Evolutionary conservation across 1,284 basidiomycete genomes (phyloP).

Genomic region (Mycosarcoma mackinlayi): DNA sequence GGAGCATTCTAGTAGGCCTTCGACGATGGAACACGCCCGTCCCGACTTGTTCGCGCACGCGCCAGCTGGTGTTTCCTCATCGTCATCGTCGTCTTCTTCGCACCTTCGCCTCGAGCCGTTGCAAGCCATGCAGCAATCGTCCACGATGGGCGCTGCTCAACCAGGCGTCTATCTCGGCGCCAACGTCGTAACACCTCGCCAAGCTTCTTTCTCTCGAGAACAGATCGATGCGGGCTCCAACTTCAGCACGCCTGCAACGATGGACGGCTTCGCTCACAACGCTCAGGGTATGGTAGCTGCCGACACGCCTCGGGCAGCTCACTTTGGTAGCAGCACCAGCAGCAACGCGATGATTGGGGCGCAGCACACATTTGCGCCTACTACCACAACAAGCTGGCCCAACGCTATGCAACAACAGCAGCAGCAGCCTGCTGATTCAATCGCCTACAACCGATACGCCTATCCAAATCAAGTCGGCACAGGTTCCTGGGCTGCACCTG

Average conservation of each 20-base stretch:
- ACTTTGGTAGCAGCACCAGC: constrained; percentile 16
- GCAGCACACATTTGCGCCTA: constrained; percentile 17
- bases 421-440: constrained; percentile 15
- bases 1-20: constrained; percentile 24
- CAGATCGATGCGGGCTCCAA: constrained; percentile 21
- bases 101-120: constrained; percentile 26
- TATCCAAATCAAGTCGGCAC: constrained; percentile 23
- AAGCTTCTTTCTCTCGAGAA: constrained; percentile 27
- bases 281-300: constrained; percentile 11
- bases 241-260: constrained; percentile 6
- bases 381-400: constrained; percentile 12
- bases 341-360: constrained; percentile 12
- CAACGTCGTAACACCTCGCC: constrained; percentile 35
- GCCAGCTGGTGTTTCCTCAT: not conserved
- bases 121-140: constrained; percentile 19
- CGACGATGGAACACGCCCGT: constrained; percentile 20
- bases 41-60: constrained; percentile 27
- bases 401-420: constrained; percentile 11
- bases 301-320: constrained; percentile 29
- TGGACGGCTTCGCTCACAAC: constrained; percentile 21
- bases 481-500: constrained; percentile 18
- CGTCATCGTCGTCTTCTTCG: constrained; percentile 5
- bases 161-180: constrained; percentile 17
- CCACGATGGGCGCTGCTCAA: constrained; percentile 9
- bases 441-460: constrained; percentile 24